These are phyloP conservation scores for Fonsecaea multimorphosa DNA, from an alignment of 2,329 filamentous ascomycete species.

Conservation along the genomic window DNA sequence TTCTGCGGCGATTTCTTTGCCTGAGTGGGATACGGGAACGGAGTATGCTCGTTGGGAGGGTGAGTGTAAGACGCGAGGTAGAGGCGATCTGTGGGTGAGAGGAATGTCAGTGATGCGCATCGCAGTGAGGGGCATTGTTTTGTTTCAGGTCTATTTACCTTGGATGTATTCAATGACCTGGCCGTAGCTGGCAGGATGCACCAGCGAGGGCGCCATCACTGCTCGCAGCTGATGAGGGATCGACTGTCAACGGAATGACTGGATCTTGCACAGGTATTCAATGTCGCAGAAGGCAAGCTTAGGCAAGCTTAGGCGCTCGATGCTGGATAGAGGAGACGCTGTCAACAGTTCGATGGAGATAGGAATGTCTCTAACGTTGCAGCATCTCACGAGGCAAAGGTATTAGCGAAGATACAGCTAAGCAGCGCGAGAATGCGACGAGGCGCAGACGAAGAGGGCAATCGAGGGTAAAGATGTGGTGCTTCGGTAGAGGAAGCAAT, in stretches of 20 bases:
- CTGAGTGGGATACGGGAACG: conserved; percentile 78
- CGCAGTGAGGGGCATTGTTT: conserved; percentile 45
- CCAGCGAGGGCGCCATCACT: conserved; percentile 38
- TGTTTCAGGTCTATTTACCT: conserved; percentile 59
- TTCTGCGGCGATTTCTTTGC: conserved; percentile 73
- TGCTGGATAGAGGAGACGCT: conserved; percentile 6
- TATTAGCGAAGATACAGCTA: conserved; percentile 15
- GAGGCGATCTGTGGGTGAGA: conserved; percentile 71
- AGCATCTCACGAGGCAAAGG: conserved; percentile 28
- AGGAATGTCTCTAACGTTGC: conserved; percentile 21
- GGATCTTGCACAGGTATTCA: not conserved
- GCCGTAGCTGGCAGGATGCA: conserved; percentile 69
- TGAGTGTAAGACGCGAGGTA: conserved; percentile 93
- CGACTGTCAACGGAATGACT: not conserved
- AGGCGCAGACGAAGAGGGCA: conserved; percentile 1
- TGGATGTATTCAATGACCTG: conserved; percentile 97
- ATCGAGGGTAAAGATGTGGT: conserved; percentile 20
- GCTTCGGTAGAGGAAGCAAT: not conserved
- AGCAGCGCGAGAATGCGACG: conserved; percentile 11
- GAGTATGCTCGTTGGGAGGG: conserved; percentile 77
- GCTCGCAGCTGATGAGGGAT: not conserved
- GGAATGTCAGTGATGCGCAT: conserved; percentile 22
- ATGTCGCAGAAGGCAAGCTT: not conserved
- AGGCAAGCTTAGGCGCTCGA: conserved; percentile 10
- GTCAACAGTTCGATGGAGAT: conserved; percentile 19